Conservation (phyloP, 306 rosid genomes). For the Quercus gilva region DNA sequence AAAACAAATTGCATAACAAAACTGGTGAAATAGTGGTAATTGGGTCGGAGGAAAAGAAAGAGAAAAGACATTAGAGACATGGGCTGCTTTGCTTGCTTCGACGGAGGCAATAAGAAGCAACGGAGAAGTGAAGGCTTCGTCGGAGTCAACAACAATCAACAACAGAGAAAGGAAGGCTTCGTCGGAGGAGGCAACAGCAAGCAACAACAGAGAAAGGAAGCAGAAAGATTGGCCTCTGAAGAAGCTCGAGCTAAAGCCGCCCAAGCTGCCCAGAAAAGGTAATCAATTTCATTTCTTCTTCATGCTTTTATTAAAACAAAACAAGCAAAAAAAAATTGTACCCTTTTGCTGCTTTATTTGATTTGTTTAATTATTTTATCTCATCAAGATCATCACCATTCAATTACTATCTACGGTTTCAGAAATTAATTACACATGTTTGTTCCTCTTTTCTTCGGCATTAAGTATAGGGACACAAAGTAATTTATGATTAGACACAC, state of each 20-base stretch:
- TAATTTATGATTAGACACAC: too few relatives aligned
- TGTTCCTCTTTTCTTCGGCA: too few relatives aligned
- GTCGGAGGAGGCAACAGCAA: slow-evolving; percentile 47
- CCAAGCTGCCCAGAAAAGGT: slow-evolving; percentile 90
- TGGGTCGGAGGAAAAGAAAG: not conserved
- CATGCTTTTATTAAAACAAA: not conserved
- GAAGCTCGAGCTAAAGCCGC: slow-evolving; percentile 88
- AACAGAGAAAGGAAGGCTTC: slow-evolving; percentile 39
- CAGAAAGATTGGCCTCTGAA: slow-evolving; percentile 72
- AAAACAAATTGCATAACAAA: not conserved
- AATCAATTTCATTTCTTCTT: not conserved
- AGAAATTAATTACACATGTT: too few relatives aligned
- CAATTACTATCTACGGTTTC: too few relatives aligned
- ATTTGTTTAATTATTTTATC: too few relatives aligned
- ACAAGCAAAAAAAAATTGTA: too few relatives aligned
- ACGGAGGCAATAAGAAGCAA: slow-evolving; percentile 62
- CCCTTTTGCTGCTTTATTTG: too few relatives aligned
- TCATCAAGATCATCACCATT: too few relatives aligned
- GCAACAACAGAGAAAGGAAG: slow-evolving; percentile 61
- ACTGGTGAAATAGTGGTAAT: too few relatives aligned
- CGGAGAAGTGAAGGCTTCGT: slow-evolving; percentile 70
- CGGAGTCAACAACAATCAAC: slow-evolving; percentile 55
- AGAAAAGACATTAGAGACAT: slow-evolving; percentile 25
- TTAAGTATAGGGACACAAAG: too few relatives aligned
- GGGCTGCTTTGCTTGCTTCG: slow-evolving; percentile 87